phyloP scores from a whole-genome alignment of 2,329 filamentous ascomycete genomes.

The Rugonectria rugulosa region DNA sequence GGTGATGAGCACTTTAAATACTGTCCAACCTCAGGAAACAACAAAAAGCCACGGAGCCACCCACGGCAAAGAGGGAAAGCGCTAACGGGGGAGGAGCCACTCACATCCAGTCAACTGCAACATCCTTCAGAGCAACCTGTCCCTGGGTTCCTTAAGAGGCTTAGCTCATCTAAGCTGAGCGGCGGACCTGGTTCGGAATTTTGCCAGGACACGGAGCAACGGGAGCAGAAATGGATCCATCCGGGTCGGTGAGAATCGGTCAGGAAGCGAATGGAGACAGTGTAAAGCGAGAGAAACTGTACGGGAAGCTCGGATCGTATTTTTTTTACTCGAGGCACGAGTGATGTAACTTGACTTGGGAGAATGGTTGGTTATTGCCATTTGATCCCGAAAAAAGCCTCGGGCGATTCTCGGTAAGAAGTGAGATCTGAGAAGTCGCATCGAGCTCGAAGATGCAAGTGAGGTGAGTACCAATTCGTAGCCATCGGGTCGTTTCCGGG shows the following conservation, averaged over 20 bases:
- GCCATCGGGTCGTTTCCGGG: no score
- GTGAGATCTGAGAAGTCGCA: no score
- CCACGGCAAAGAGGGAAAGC: constrained; percentile 20
- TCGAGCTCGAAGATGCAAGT: no score
- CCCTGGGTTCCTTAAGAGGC: not conserved
- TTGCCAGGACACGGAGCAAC: constrained; percentile 31
- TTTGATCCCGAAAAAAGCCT: no score
- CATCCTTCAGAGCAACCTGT: not conserved
- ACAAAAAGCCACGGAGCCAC: constrained; percentile 19
- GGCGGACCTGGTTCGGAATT: constrained; percentile 38
- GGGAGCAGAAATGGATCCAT: constrained; percentile 9
- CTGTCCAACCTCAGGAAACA: constrained; percentile 17
- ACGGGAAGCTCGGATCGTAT: not conserved
- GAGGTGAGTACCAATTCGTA: no score
- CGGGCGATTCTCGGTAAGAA: no score
- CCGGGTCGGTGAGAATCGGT: constrained; percentile 16
- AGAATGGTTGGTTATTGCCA: no score
- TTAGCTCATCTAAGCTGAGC: constrained; percentile 24
- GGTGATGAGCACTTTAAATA: constrained; percentile 31
- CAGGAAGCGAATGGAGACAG: not conserved
- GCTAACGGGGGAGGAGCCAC: constrained; percentile 28
- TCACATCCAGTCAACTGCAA: not conserved
- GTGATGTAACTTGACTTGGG: no score
- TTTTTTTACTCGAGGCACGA: not conserved
- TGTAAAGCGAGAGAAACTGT: not conserved